A percentile compares a stretch with the other conserved stretches of the same genome.
Conservation (phyloP, 495 filamentous ascomycete genomes). For the Hypoxylon rickii region DNA sequence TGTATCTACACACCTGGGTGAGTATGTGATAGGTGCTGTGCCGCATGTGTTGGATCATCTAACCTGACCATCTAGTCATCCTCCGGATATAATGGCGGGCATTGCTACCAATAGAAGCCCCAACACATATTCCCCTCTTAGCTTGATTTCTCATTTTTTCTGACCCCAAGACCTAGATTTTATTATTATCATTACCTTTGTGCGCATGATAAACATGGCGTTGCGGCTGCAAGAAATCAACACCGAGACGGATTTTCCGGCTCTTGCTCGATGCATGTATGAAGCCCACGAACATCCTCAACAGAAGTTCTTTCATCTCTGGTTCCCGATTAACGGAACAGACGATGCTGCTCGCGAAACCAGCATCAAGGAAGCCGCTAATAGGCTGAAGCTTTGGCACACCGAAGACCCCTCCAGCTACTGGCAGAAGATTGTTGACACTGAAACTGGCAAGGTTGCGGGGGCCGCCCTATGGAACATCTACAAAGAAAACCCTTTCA, state of each 20-base stretch:
- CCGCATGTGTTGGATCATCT: no score
- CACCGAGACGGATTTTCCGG: conserved; percentile 21
- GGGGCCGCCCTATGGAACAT: conserved; percentile 43
- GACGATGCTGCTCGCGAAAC: conserved; percentile 18
- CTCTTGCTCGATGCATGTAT: conserved; percentile 25
- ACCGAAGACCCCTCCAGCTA: conserved; percentile 29
- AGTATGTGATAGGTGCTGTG: no score
- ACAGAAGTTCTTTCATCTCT: conserved; percentile 32
- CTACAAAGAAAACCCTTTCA: conserved; percentile 39
- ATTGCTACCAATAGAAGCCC: no score
- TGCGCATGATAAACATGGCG: conserved; percentile 7
- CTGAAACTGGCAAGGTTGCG: conserved; percentile 37
- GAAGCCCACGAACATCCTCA: conserved; percentile 27
- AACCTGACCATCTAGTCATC: no score
- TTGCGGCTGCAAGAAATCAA: conserved; percentile 22
- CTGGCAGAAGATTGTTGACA: conserved; percentile 42
- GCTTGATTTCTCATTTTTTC: no score
- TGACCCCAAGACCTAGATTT: no score
- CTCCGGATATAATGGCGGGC: no score
- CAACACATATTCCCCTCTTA: no score
- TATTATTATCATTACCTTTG: no score
- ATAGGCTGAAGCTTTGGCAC: conserved; percentile 33
- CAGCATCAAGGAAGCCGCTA: conserved; percentile 34
- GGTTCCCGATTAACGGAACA: conserved; percentile 24
- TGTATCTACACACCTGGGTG: no score